phyloP scores from a whole-genome alignment of 1,284 basidiomycete species.

The Cutaneotrichosporon cavernicola region DNA sequence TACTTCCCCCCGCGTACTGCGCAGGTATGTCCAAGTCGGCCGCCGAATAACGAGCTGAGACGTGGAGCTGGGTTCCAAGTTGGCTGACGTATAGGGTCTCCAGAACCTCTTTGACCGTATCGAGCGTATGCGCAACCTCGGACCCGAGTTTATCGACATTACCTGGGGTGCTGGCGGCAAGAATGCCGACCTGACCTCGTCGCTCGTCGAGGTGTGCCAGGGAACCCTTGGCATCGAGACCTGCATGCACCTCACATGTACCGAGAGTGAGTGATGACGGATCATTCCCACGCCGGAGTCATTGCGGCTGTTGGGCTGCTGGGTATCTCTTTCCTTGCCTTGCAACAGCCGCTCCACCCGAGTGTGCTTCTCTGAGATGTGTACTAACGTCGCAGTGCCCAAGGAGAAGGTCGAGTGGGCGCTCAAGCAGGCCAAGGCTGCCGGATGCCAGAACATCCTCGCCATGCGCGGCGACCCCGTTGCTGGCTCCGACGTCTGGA shows the following conservation, averaged over 20 bases:
- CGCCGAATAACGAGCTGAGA: not conserved
- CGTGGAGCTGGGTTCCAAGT: not conserved
- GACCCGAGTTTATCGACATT: constrained; percentile 97
- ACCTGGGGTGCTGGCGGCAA: constrained; percentile 98
- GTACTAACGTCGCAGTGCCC: constrained; percentile 60
- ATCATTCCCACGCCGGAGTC: not conserved
- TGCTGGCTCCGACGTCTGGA: constrained; percentile 82
- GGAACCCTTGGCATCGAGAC: constrained; percentile 88
- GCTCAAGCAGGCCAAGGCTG: constrained; percentile 83
- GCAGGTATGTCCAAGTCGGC: constrained; percentile 59
- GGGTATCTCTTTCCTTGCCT: not conserved
- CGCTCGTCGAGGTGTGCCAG: constrained; percentile 94
- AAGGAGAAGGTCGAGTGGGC: constrained; percentile 89
- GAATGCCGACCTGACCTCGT: constrained; percentile 87
- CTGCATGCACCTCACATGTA: constrained; percentile 98
- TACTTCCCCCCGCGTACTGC: constrained; percentile 94
- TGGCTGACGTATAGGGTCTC: constrained; percentile 63
- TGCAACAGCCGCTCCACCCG: not conserved
- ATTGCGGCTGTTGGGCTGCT: not conserved
- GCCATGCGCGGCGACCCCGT: constrained; percentile 94
- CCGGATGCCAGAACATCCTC: constrained; percentile 91
- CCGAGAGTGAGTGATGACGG: constrained; percentile 64
- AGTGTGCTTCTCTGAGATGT: not conserved
- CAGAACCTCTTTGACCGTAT: constrained; percentile 95
- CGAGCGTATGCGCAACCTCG: constrained; percentile 92